These are phyloP conservation scores for Solanum piurae DNA, from an alignment of 257 asterid species.

Conservation along the genomic window DNA sequence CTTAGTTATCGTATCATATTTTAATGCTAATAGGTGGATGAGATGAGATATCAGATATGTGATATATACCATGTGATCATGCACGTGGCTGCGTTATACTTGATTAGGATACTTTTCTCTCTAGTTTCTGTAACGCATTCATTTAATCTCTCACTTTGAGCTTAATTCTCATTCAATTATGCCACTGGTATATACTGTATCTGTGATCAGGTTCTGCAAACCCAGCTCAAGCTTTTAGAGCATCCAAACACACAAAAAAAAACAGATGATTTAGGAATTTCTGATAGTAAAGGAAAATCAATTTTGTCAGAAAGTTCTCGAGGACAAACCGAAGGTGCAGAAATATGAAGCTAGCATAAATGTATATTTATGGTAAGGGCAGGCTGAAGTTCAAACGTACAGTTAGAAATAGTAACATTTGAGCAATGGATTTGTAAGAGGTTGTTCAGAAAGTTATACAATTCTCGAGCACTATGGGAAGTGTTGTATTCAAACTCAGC, in stretches of 20 bases:
- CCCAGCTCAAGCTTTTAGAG: constrained; percentile 44
- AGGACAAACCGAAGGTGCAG: not conserved
- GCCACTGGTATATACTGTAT: not conserved
- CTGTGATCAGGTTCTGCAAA: constrained; percentile 44
- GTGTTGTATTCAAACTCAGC: not conserved
- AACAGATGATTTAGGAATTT: constrained; percentile 12
- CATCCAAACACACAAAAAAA: constrained; percentile 19
- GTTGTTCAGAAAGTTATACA: not conserved
- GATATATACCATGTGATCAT: not conserved
- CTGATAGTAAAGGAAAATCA: constrained; percentile 47
- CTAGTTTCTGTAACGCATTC: not conserved
- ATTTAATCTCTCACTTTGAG: not conserved
- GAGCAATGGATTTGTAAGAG: not conserved
- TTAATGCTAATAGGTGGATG: not conserved
- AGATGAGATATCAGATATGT: not conserved
- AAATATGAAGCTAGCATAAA: not conserved
- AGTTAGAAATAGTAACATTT: not conserved
- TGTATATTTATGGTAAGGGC: not conserved
- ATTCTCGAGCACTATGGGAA: not conserved
- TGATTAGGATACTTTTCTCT: not conserved
- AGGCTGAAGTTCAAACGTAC: not conserved
- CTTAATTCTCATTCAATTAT: not conserved
- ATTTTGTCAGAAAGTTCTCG: constrained; percentile 5
- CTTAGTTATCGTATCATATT: not conserved
- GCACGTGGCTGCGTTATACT: not conserved